Percentiles rank a stretch among this genome's conserved stretches.
These are phyloP conservation scores for Boletus eberwhitei DNA, from an alignment of 768 basidiomycete genomes.

Conservation along the genomic window DNA sequence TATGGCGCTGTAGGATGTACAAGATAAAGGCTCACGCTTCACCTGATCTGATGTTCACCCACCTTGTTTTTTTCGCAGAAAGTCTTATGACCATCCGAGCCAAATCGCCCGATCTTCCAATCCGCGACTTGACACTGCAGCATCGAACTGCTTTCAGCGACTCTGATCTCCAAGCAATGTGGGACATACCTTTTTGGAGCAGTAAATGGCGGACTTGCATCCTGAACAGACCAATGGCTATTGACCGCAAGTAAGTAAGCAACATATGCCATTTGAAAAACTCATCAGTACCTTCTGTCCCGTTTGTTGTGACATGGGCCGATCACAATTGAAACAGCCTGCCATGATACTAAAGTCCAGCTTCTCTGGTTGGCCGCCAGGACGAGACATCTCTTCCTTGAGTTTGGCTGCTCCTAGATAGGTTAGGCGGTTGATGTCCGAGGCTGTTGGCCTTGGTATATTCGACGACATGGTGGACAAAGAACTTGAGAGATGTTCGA, in stretches of 20 bases:
- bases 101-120: constrained; percentile 33
- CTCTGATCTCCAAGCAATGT: background rate
- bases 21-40: background rate
- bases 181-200: constrained; percentile 25
- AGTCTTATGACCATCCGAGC: constrained; percentile 31
- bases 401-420: constrained; percentile 29
- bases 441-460: constrained; percentile 21
- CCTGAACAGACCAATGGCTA: constrained; percentile 29
- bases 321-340: constrained; percentile 23
- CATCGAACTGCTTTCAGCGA: constrained; percentile 1
- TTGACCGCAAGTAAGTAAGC: background rate
- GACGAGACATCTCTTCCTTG: constrained; percentile 25
- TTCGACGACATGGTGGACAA: constrained; percentile 16
- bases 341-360: constrained; percentile 26
- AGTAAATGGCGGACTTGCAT: constrained; percentile 30
- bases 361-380: constrained; percentile 28
- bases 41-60: constrained; percentile 1
- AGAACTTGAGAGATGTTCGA: background rate
- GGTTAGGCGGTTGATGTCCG: constrained; percentile 27
- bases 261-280: background rate
- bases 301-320: constrained; percentile 1
- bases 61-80: constrained; percentile 37
- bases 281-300: constrained; percentile 19
- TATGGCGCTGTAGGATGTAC: constrained; percentile 30
- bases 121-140: constrained; percentile 34